These are phyloP conservation scores for Chenopodium formosanum DNA, from an alignment of 148 eudicot genomes.

Conservation along the genomic window DNA sequence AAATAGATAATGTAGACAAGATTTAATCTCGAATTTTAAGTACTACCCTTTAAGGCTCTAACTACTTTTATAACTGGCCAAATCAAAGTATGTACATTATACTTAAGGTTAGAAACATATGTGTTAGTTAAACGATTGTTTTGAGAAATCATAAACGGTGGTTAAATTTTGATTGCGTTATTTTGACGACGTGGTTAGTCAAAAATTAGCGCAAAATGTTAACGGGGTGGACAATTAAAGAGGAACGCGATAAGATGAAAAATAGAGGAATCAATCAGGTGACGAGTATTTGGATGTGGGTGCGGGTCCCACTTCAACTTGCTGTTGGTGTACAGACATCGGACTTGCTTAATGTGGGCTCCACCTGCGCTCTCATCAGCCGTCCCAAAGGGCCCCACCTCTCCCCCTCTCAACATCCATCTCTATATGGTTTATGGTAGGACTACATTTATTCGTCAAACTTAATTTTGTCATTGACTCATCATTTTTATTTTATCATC, in stretches of 20 bases:
- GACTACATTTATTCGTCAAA: slow-evolving; percentile 3
- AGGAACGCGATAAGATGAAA: slow-evolving; percentile 3
- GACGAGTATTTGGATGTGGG: slow-evolving; percentile 5
- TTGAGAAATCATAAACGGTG: too few relatives aligned
- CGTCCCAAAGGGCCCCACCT: neutral
- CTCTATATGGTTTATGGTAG: neutral
- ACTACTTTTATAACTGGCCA: too few relatives aligned
- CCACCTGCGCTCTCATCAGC: slow-evolving; percentile 11
- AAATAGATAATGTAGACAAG: too few relatives aligned
- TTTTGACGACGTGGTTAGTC: neutral
- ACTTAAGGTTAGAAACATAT: too few relatives aligned
- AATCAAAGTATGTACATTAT: too few relatives aligned
- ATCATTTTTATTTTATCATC: neutral
- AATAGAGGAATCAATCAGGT: slow-evolving; percentile 1
- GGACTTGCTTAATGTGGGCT: slow-evolving; percentile 6
- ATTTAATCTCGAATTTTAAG: too few relatives aligned
- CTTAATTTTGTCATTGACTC: slow-evolving; percentile 13
- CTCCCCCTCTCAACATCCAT: neutral
- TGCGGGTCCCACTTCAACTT: neutral
- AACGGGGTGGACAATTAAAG: too few relatives aligned
- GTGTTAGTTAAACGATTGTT: too few relatives aligned
- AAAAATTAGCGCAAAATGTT: neutral
- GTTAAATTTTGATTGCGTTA: too few relatives aligned
- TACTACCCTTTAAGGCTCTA: too few relatives aligned
- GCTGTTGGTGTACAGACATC: slow-evolving; percentile 2